Evolutionary conservation across 148 eudicot genomes (phyloP).

Genomic region (Camellia sinensis): DNA sequence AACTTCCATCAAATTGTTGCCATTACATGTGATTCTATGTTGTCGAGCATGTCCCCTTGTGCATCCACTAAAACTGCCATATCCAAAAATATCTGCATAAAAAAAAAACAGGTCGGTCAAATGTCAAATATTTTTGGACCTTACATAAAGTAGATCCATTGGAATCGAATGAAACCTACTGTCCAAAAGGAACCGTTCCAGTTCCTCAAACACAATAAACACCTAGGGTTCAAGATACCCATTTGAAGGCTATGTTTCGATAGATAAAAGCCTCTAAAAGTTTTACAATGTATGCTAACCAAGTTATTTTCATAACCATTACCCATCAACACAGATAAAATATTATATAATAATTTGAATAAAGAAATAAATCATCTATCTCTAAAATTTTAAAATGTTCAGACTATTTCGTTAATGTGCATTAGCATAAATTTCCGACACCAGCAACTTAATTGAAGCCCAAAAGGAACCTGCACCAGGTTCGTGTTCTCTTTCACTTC

Average conservation of each 20-base stretch:
- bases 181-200: background rate
- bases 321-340: background rate
- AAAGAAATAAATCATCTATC: background rate
- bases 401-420: background rate
- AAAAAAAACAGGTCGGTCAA: background rate
- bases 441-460: background rate
- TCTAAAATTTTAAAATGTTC: background rate
- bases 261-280: background rate
- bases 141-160: background rate
- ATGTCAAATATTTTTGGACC: background rate
- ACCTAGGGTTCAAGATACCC: background rate
- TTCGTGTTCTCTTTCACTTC: background rate
- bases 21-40: slow-evolving; percentile 86
- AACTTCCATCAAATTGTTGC: too few species aligned
- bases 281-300: background rate
- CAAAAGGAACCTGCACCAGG: background rate
- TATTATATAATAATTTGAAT: background rate
- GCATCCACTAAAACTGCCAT: slow-evolving; percentile 93
- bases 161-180: background rate
- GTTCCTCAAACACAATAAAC: background rate
- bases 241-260: background rate
- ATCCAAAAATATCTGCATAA: slow-evolving; percentile 75
- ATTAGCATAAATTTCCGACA: background rate
- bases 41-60: slow-evolving; percentile 93
- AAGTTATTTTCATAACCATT: background rate